A percentile compares a stretch with the other conserved stretches of the same genome.
These are phyloP conservation scores for Pseudogymnoascus pannorum DNA, from an alignment of 2,329 filamentous ascomycete genomes.

Conservation along the genomic window DNA sequence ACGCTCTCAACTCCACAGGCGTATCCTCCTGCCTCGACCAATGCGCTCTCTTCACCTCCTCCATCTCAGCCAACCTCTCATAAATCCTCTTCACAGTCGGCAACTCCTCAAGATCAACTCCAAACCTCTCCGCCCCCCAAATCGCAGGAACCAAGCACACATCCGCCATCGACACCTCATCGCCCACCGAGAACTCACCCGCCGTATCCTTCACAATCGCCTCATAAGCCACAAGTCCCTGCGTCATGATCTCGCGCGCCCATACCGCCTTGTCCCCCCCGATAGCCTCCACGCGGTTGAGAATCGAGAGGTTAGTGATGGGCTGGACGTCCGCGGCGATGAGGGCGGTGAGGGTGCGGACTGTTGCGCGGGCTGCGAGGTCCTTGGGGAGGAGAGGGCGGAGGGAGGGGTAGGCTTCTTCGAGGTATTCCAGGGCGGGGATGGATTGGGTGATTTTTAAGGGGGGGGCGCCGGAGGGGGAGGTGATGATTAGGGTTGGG, in stretches of 20 bases:
- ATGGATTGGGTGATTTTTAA: slow-evolving; percentile 49
- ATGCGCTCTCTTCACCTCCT: slow-evolving; percentile 45
- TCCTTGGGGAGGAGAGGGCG: slow-evolving; percentile 42
- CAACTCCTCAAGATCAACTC: slow-evolving; percentile 44
- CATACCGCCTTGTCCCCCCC: slow-evolving; percentile 40
- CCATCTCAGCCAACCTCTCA: slow-evolving; percentile 38
- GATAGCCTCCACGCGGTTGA: slow-evolving; percentile 40
- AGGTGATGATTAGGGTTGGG: slow-evolving; percentile 42
- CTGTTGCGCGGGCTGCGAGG: slow-evolving; percentile 38
- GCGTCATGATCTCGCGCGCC: slow-evolving; percentile 43
- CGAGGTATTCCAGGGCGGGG: slow-evolving; percentile 55
- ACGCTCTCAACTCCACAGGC: slow-evolving; percentile 36
- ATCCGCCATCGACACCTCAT: slow-evolving; percentile 50
- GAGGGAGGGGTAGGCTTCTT: slow-evolving; percentile 41
- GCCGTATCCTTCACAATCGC: slow-evolving; percentile 31
- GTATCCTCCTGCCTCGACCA: slow-evolving; percentile 50
- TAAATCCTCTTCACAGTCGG: slow-evolving; percentile 41
- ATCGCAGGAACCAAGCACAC: slow-evolving; percentile 50
- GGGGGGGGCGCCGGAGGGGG: slow-evolving; percentile 18
- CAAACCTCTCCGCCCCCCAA: slow-evolving; percentile 49
- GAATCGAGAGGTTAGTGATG: slow-evolving; percentile 49
- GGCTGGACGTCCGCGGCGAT: slow-evolving; percentile 52
- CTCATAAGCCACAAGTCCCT: slow-evolving; percentile 52
- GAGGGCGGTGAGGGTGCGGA: slow-evolving; percentile 47
- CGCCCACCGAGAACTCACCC: slow-evolving; percentile 48